Base-by-base conservation (phyloP, 2,329 filamentous ascomycete genomes). In the Phoma sp. region DNA sequence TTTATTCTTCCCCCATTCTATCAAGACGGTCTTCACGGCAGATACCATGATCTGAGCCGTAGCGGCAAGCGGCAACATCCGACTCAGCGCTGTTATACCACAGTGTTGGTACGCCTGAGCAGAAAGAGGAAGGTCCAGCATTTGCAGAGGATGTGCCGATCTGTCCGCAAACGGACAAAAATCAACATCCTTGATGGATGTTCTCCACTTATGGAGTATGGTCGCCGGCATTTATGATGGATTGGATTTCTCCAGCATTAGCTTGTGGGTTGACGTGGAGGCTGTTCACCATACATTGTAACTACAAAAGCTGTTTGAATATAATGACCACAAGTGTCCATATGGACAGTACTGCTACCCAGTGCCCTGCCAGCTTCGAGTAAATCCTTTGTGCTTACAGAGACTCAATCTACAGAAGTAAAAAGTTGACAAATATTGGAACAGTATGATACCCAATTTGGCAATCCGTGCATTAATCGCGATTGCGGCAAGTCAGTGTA, bases 21-120 rank as follows among this genome's bases (percentile, higher is more conserved):
- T 55, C 32, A 60, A 36, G 59, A 66, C 58, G 58, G 66, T 57
- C 46, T 64, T 50, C 44, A 69, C 61, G 66, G 65, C 43, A 50
- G 61, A 55, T 59, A 29, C 45, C 37, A 45, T 46, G 32, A 25
- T 37, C 25, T 33, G 13, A 30, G 45, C 36, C 13, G 14, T 42
- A 61, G 47, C 40, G 56, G 48, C 52, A 58, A 40, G 57, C 41
- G 48, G 46, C 46, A 30, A 18, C 14, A 30, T 4, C 22, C 42
- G 36, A 22, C 30, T 44, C 40, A 29, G 55, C 36, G 37, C 24
- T 24, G 39, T 42, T 37, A 23, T 22, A 37, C 40, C 13, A 33
- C 18, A 18, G 33, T 13, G 24, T 7, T 33, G 37, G 37, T 7
- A 25, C 11, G 11, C 8, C 7, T 25, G 30, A 36, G 33, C 14